These are phyloP conservation scores for Talaromyces albobiverticillius DNA, from an alignment of 2,329 filamentous ascomycete species.

Conservation along the genomic window DNA sequence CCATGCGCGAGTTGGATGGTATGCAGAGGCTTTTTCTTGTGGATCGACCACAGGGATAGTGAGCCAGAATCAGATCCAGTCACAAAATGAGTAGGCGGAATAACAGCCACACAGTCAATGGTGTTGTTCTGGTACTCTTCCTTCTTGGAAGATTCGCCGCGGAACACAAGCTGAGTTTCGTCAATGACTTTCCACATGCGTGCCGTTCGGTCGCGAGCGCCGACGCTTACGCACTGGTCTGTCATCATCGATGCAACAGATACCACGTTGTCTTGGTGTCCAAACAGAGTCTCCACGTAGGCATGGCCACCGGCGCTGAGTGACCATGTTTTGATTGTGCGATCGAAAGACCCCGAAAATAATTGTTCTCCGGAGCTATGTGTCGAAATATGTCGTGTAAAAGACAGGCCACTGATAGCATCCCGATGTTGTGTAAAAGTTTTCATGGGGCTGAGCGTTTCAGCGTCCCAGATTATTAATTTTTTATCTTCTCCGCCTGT, in stretches of 20 bases:
- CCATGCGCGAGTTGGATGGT: conserved; percentile 81
- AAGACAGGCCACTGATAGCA: conserved; percentile 77
- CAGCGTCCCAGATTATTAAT: conserved; percentile 84
- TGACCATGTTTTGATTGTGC: conserved; percentile 94
- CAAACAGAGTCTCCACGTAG: conserved; percentile 93
- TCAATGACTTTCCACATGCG: conserved; percentile 95
- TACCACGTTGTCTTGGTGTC: conserved; percentile 87
- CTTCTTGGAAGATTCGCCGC: conserved; percentile 62
- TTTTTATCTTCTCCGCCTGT: conserved; percentile 84
- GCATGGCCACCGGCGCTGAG: conserved; percentile 73
- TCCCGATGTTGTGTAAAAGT: conserved; percentile 92
- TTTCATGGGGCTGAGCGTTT: conserved; percentile 71
- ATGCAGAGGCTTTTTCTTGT: conserved; percentile 92
- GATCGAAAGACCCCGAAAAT: conserved; percentile 85
- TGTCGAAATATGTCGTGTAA: conserved; percentile 68
- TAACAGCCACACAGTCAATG: conserved; percentile 86
- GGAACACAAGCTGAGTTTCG: conserved; percentile 92
- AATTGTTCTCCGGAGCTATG: conserved; percentile 69
- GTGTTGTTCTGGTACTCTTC: conserved; percentile 68
- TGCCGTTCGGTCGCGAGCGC: conserved; percentile 85
- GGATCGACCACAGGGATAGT: conserved; percentile 79
- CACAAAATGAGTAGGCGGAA: conserved; percentile 87
- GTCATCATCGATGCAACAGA: conserved; percentile 79
- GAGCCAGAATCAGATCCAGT: conserved; percentile 91
- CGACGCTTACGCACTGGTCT: conserved; percentile 88